These are phyloP conservation scores for Auricularia sp. DNA, from an alignment of 768 basidiomycete species.

Conservation along the genomic window DNA sequence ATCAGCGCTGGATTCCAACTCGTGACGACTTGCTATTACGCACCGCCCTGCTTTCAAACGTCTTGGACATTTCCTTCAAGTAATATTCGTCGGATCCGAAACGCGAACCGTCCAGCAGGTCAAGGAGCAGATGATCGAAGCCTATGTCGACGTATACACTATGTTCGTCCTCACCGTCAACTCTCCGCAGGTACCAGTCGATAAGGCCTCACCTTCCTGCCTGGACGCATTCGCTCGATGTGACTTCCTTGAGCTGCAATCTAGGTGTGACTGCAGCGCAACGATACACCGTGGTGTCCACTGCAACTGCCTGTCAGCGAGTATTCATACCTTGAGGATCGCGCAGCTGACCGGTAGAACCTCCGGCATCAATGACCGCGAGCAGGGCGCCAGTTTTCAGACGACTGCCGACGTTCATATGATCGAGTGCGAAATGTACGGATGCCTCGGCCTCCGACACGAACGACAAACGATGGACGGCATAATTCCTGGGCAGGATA, in stretches of 20 bases:
- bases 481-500: constrained; percentile 20
- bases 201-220: not conserved
- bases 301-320: not conserved
- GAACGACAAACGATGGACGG: constrained; percentile 29
- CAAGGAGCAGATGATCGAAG: not conserved
- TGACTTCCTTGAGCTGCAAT: not conserved
- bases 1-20: not conserved
- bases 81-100: not conserved
- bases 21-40: not conserved
- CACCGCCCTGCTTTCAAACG: not conserved
- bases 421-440: constrained; percentile 37
- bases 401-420: constrained; percentile 1
- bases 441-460: constrained; percentile 47
- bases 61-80: not conserved
- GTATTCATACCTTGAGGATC: no score
- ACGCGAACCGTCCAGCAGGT: not conserved
- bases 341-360: not conserved
- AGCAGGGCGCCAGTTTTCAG: not conserved
- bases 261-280: not conserved
- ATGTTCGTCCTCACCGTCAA: not conserved
- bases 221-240: not conserved
- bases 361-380: not conserved
- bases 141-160: not conserved
- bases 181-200: not conserved
- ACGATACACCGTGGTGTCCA: not conserved